Percentiles rank a stretch among this genome's conserved stretches.
Evolutionary conservation across 2,329 filamentous ascomycete genomes (phyloP).

Genomic region (Penicillium psychrosexuale): DNA sequence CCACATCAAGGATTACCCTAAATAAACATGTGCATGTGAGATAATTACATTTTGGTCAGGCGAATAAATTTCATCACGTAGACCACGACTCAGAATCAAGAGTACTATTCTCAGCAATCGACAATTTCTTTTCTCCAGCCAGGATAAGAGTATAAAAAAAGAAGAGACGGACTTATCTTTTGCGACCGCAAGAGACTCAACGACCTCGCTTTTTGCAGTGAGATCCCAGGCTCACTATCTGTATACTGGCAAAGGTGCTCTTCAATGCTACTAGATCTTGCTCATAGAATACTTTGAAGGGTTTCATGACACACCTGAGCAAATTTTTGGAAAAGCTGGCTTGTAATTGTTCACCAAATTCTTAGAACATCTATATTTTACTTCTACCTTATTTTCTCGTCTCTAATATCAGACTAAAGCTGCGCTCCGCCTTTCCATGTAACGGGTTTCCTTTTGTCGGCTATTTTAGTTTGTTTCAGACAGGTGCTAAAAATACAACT

Average conservation of each 20-base stretch:
- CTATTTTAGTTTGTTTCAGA: neutral
- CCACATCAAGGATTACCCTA: slow-evolving; percentile 77
- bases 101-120: neutral
- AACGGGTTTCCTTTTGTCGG: neutral
- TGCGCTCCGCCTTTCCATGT: neutral
- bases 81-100: neutral
- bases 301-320: too few species aligned
- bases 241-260: neutral
- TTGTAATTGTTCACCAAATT: too few species aligned
- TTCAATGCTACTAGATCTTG: neutral
- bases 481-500: neutral
- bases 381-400: too few species aligned
- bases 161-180: too few species aligned
- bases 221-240: neutral
- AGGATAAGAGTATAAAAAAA: neutral
- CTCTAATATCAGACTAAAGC: too few species aligned
- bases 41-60: neutral
- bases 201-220: neutral
- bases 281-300: too few species aligned
- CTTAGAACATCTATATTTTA: neutral
- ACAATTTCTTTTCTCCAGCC: neutral
- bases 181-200: neutral
- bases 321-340: neutral
- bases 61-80: neutral
- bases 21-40: slow-evolving; percentile 33